Percentiles rank a stretch among this genome's conserved stretches.
Evolutionary conservation across 352 stramenopile species (phyloP).

Genomic region (Pythium myriotylum): DNA sequence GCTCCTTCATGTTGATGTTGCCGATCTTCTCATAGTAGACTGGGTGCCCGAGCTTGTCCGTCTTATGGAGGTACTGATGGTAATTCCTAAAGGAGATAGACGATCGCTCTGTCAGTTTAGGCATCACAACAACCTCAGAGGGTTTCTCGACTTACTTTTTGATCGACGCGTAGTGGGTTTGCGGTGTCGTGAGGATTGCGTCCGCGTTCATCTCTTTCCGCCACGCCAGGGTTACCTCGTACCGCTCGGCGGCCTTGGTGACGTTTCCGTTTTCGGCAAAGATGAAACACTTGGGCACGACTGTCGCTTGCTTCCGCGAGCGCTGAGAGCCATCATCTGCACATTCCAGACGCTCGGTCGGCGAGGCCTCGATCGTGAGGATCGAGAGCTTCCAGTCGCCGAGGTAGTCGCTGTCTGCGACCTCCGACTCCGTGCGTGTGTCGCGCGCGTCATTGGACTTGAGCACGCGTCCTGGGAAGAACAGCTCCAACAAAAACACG

Average conservation of each 20-base stretch:
- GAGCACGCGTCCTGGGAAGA: slow-evolving; percentile 53
- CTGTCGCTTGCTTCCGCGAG: slow-evolving; percentile 16
- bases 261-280: slow-evolving; percentile 70
- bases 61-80: slow-evolving; percentile 81
- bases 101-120: background rate
- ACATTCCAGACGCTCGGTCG: slow-evolving; percentile 41
- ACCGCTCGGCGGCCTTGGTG: slow-evolving; percentile 59
- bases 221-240: slow-evolving; percentile 71
- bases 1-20: slow-evolving; percentile 78
- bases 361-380: slow-evolving; percentile 57
- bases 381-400: slow-evolving; percentile 71
- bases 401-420: slow-evolving; percentile 22
- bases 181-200: slow-evolving; percentile 56
- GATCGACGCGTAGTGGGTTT: slow-evolving; percentile 67
- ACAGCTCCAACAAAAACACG: slow-evolving; percentile 64
- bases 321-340: background rate
- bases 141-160: slow-evolving; percentile 44
- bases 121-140: background rate
- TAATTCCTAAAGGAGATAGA: slow-evolving; percentile 48
- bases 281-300: slow-evolving; percentile 58
- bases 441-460: slow-evolving; percentile 33
- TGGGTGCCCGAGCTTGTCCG: slow-evolving; percentile 74
- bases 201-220: slow-evolving; percentile 77
- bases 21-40: slow-evolving; percentile 86
- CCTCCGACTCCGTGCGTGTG: background rate